phyloP scores from a whole-genome alignment of 257 asterid species.

The Eustoma russellianum region DNA sequence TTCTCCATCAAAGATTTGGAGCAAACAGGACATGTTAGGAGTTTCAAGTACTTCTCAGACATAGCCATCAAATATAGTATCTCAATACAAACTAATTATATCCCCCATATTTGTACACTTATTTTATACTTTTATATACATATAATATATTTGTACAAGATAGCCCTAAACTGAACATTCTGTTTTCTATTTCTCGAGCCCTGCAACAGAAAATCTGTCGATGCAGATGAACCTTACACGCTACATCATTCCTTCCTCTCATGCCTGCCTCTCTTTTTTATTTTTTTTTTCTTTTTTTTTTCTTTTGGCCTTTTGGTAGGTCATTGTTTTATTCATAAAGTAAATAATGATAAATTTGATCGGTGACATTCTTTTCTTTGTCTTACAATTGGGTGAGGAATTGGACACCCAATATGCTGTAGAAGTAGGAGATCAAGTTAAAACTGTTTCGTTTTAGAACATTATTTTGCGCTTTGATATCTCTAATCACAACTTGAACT shows the following conservation, averaged over 20 bases:
- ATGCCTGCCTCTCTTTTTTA: constrained; percentile 15
- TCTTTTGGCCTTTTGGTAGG: too few species aligned
- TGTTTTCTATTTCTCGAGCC: constrained; percentile 52
- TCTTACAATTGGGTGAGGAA: too few species aligned
- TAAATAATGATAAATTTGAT: too few species aligned
- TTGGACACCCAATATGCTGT: too few species aligned
- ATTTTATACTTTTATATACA: not conserved
- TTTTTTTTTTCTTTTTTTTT: not conserved
- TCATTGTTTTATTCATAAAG: too few species aligned
- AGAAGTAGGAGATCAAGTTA: too few species aligned
- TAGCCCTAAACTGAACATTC: constrained; percentile 6
- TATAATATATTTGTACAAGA: constrained; percentile 5
- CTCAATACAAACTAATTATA: constrained; percentile 3
- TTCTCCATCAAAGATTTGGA: constrained; percentile 23
- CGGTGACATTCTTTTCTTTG: too few species aligned
- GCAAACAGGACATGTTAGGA: constrained; percentile 45
- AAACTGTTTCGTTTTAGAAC: too few species aligned
- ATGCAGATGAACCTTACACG: constrained; percentile 53
- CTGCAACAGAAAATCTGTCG: constrained; percentile 44
- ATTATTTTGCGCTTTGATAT: too few species aligned
- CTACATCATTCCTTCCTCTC: constrained; percentile 57
- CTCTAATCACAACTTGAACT: too few species aligned
- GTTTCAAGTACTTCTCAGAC: constrained; percentile 39
- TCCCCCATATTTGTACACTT: constrained; percentile 1
- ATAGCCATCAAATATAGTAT: not conserved